Evolutionary conservation across 768 basidiomycete genomes (phyloP).

Genomic region (Paxillus involutus): DNA sequence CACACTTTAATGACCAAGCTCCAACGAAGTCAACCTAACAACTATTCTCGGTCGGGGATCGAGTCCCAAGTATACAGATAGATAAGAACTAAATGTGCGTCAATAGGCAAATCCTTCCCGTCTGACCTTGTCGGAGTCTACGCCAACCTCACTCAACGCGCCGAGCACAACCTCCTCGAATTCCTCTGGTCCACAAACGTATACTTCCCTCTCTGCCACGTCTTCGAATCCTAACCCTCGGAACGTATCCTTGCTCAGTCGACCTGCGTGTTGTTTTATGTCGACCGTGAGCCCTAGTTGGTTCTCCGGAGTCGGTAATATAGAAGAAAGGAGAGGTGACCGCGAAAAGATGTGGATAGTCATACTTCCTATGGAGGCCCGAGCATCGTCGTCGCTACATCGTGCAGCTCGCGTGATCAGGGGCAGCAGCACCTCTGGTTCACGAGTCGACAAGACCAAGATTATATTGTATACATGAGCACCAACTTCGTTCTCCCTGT

Average conservation of each 20-base stretch:
- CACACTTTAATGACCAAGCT: too few species aligned
- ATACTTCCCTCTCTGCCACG: slow-evolving; percentile 31
- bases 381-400: not conserved
- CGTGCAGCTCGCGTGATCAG: slow-evolving; percentile 28
- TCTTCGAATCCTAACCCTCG: slow-evolving; percentile 6
- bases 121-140: too few species aligned
- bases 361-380: slow-evolving; percentile 16
- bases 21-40: too few species aligned
- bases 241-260: slow-evolving; percentile 15
- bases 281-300: slow-evolving; percentile 13
- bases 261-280: slow-evolving; percentile 17
- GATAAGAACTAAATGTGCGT: too few species aligned
- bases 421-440: slow-evolving; percentile 49
- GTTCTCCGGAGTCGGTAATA: slow-evolving; percentile 2
- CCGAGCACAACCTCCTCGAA: slow-evolving; percentile 40
- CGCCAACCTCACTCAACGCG: too few species aligned
- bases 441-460: slow-evolving; percentile 51
- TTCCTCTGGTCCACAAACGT: slow-evolving; percentile 49
- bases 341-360: slow-evolving; percentile 41
- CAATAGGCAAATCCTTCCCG: too few species aligned
- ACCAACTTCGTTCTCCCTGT: not conserved
- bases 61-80: too few species aligned
- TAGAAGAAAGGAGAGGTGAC: not conserved
- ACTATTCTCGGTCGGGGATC: too few species aligned
- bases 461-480: slow-evolving; percentile 35